These are phyloP conservation scores for Kwoniella sp. DNA, from an alignment of 768 basidiomycete species.

Conservation along the genomic window DNA sequence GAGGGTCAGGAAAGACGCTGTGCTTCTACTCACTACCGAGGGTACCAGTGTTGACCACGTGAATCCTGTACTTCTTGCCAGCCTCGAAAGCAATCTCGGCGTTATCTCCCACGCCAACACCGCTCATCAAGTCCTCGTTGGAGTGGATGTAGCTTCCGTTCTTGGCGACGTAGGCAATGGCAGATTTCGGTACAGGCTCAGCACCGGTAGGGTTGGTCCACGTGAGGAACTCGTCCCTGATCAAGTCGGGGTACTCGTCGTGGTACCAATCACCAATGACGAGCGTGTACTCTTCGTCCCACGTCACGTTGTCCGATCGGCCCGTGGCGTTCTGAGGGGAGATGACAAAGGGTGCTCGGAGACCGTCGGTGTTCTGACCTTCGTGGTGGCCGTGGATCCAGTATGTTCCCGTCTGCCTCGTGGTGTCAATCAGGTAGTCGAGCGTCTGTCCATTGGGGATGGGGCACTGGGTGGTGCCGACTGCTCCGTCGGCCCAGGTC, in stretches of 20 bases:
- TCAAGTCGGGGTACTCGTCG: constrained; percentile 65
- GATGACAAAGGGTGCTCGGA: constrained; percentile 79
- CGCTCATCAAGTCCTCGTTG: constrained; percentile 61
- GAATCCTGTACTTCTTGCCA: constrained; percentile 86
- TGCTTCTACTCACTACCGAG: constrained; percentile 49
- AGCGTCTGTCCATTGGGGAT: constrained; percentile 74
- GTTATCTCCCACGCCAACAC: constrained; percentile 74
- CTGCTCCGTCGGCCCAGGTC: constrained; percentile 87
- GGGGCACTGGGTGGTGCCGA: constrained; percentile 74
- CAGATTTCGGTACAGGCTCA: constrained; percentile 87
- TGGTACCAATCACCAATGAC: constrained; percentile 93
- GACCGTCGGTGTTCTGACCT: constrained; percentile 86
- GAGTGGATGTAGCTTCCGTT: constrained; percentile 68
- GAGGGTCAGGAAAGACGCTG: not conserved
- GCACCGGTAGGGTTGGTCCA: constrained; percentile 72
- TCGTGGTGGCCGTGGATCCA: constrained; percentile 55
- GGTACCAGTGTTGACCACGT: constrained; percentile 78
- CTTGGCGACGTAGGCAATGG: constrained; percentile 80
- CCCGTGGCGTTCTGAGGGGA: constrained; percentile 58
- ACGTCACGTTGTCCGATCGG: constrained; percentile 63
- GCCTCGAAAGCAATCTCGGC: constrained; percentile 79
- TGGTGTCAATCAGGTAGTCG: constrained; percentile 70
- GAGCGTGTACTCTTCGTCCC: constrained; percentile 89
- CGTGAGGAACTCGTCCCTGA: constrained; percentile 67
- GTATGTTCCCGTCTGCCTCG: constrained; percentile 15